Percentiles rank a stretch among this genome's conserved stretches.
Conservation (phyloP, 768 basidiomycete genomes). For the Pleurotus sapidus region DNA sequence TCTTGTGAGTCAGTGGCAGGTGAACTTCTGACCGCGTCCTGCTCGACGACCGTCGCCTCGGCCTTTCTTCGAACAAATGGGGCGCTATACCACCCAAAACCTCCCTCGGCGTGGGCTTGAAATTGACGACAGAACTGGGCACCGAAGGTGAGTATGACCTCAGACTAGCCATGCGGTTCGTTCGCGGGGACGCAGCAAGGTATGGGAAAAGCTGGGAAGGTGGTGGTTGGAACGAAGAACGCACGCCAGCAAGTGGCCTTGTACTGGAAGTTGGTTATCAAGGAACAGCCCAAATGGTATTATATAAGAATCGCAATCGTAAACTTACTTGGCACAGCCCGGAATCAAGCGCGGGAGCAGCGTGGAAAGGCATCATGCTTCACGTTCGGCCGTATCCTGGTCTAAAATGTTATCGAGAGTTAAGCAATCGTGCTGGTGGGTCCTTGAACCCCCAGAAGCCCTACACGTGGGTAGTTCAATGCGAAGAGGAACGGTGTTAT, state of each 20-base stretch:
- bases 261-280: neutral
- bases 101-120: slow-evolving; percentile 38
- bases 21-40: slow-evolving; percentile 10
- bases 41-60: slow-evolving; percentile 19
- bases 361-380: neutral
- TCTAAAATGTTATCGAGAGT: neutral
- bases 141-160: slow-evolving; percentile 8
- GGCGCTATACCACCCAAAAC: slow-evolving; percentile 44
- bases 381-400: neutral
- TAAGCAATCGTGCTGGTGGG: neutral
- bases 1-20: slow-evolving; percentile 4
- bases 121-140: slow-evolving; percentile 12
- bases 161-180: neutral
- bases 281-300: slow-evolving; percentile 7
- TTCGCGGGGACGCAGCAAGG: neutral
- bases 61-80: slow-evolving; percentile 39
- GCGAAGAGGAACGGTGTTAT: neutral
- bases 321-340: neutral
- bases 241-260: neutral
- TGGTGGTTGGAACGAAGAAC: neutral
- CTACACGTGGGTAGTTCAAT: neutral
- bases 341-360: neutral
- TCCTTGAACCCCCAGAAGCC: neutral
- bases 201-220: neutral
- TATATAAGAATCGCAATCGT: slow-evolving; percentile 4